These are phyloP conservation scores for Leptographium lundbergii DNA, from an alignment of 2,329 filamentous ascomycete species.

Conservation along the genomic window DNA sequence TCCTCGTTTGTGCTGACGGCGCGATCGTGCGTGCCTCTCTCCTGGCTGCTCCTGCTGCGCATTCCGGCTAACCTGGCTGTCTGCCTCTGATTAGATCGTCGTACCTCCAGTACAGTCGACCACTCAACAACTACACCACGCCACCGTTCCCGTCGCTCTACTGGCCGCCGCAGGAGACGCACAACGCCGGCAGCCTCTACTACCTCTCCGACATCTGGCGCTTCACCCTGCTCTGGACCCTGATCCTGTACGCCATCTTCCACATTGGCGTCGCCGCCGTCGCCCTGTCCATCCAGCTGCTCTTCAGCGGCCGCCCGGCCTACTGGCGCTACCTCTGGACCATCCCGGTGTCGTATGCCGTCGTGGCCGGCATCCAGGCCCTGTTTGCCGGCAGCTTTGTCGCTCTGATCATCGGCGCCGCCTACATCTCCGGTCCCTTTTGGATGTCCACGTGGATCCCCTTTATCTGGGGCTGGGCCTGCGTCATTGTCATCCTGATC, in stretches of 20 bases:
- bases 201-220: slow-evolving; percentile 68
- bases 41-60: neutral
- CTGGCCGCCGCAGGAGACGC: slow-evolving; percentile 46
- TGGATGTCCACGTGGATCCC: slow-evolving; percentile 93
- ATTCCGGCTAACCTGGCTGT: neutral
- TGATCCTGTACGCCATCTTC: slow-evolving; percentile 64
- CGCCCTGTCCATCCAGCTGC: slow-evolving; percentile 59
- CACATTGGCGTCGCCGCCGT: slow-evolving; percentile 61
- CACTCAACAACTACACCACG: slow-evolving; percentile 46
- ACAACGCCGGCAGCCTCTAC: slow-evolving; percentile 50
- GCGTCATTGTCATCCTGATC: slow-evolving; percentile 67
- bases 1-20: neutral
- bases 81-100: neutral
- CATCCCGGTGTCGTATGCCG: slow-evolving; percentile 55
- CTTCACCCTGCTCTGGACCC: slow-evolving; percentile 78
- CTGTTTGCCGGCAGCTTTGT: slow-evolving; percentile 70
- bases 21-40: neutral
- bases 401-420: slow-evolving; percentile 63
- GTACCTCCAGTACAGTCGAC: slow-evolving; percentile 11
- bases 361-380: slow-evolving; percentile 64
- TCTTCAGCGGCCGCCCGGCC: slow-evolving; percentile 31
- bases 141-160: slow-evolving; percentile 75
- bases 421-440: slow-evolving; percentile 74
- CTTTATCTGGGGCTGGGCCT: slow-evolving; percentile 76
- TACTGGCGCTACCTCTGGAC: slow-evolving; percentile 55